phyloP scores from a whole-genome alignment of 116 monocot genomes.

The Papilionanthe hybrid region DNA sequence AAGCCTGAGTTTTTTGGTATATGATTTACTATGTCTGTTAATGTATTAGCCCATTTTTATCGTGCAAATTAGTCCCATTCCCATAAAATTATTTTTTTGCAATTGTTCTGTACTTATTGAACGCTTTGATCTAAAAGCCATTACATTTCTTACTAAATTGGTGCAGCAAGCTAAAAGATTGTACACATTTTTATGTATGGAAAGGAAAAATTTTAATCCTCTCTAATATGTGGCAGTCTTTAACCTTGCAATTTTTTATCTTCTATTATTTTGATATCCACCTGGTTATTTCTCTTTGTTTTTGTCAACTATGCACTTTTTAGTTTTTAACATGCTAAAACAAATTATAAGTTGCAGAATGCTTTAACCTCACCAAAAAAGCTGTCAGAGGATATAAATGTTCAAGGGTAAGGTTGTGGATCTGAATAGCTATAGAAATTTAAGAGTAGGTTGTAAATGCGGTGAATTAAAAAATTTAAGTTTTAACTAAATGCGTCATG shows the following conservation, averaged over 20 bases:
- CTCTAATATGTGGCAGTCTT: background rate
- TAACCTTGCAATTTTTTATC: background rate
- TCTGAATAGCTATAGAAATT: background rate
- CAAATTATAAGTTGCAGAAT: background rate
- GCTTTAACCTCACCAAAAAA: background rate
- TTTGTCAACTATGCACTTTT: background rate
- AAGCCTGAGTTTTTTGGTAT: background rate
- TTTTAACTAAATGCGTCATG: background rate
- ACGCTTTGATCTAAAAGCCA: too few species aligned
- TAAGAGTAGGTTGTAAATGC: background rate
- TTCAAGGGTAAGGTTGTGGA: background rate
- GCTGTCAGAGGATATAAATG: background rate
- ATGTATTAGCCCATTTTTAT: background rate
- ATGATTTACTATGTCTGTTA: background rate
- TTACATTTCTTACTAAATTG: background rate
- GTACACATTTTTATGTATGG: background rate
- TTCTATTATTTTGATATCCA: background rate
- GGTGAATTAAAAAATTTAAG: background rate
- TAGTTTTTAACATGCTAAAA: background rate
- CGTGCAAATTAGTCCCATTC: too few species aligned
- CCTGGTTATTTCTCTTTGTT: background rate
- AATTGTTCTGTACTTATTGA: too few species aligned
- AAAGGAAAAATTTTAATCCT: background rate
- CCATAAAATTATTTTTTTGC: too few species aligned
- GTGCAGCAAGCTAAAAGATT: background rate